These are phyloP conservation scores for Amphichorda felina DNA, from an alignment of 2,329 filamentous ascomycete genomes.

Conservation along the genomic window DNA sequence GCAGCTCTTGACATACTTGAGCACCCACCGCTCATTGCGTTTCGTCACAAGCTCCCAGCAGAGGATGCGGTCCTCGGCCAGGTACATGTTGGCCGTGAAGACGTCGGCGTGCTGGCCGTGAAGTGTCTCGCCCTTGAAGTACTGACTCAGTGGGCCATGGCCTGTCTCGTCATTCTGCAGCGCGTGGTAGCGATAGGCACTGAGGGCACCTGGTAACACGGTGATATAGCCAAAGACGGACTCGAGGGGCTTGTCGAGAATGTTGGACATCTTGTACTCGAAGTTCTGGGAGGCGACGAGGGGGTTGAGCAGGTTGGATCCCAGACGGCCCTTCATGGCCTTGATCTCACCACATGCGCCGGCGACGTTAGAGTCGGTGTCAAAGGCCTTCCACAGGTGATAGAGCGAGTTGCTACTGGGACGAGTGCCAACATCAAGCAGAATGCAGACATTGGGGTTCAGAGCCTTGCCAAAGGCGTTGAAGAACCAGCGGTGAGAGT, in stretches of 20 bases:
- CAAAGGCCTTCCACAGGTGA: slow-evolving; percentile 97
- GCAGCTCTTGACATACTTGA: slow-evolving; percentile 95
- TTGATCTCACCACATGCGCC: slow-evolving; percentile 97
- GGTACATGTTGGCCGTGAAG: slow-evolving; percentile 94
- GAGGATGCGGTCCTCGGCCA: slow-evolving; percentile 80
- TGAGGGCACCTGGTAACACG: slow-evolving; percentile 86
- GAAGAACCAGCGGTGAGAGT: slow-evolving; percentile 98
- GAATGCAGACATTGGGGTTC: slow-evolving; percentile 91
- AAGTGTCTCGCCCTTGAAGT: slow-evolving; percentile 97
- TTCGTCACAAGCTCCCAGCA: slow-evolving; percentile 97
- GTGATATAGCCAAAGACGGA: slow-evolving; percentile 98
- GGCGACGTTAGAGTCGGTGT: slow-evolving; percentile 93
- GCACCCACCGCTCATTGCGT: slow-evolving; percentile 84
- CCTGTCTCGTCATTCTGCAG: slow-evolving; percentile 94
- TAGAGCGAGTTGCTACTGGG: slow-evolving; percentile 87
- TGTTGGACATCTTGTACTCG: slow-evolving; percentile 99
- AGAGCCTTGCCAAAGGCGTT: slow-evolving; percentile 90
- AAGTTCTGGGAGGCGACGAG: slow-evolving; percentile 97
- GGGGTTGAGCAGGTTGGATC: slow-evolving; percentile 78
- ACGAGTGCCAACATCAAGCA: slow-evolving; percentile 91
- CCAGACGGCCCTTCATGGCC: slow-evolving; percentile 82
- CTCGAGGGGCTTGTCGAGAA: slow-evolving; percentile 92
- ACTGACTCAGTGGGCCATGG: slow-evolving; percentile 89
- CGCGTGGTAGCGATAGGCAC: slow-evolving; percentile 90
- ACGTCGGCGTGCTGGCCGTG: slow-evolving; percentile 95